A percentile compares a stretch with the other conserved stretches of the same genome.
phyloP scores from a whole-genome alignment of 2,329 filamentous ascomycete species.

The Apiospora sp. region DNA sequence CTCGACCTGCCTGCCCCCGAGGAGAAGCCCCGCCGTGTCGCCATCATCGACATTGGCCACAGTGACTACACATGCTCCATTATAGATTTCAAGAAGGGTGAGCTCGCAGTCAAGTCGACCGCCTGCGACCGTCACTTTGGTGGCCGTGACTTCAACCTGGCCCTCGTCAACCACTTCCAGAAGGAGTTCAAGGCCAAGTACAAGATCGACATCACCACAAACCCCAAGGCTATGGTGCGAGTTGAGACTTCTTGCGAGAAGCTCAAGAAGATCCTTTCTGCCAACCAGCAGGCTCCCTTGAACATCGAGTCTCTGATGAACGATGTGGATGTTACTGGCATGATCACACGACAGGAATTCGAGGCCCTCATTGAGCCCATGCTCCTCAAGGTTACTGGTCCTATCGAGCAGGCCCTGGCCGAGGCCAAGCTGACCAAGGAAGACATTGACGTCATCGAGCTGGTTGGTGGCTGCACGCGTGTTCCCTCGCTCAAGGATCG shows the following conservation, averaged over 20 bases:
- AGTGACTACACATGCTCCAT: slow-evolving; percentile 95
- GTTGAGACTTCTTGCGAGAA: slow-evolving; percentile 92
- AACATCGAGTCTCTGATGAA: slow-evolving; percentile 99
- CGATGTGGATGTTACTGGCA: slow-evolving; percentile 87
- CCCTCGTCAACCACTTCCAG: slow-evolving; percentile 91
- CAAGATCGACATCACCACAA: slow-evolving; percentile 93
- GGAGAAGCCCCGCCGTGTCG: slow-evolving; percentile 90
- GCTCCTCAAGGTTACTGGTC: slow-evolving; percentile 73
- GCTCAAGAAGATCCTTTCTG: slow-evolving; percentile 97
- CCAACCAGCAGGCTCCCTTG: slow-evolving; percentile 89
- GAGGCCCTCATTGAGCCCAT: slow-evolving; percentile 90
- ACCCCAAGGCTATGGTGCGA: slow-evolving; percentile 88
- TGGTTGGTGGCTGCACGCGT: slow-evolving; percentile 94
- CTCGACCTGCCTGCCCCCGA: slow-evolving; percentile 84
- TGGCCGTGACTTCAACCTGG: slow-evolving; percentile 96
- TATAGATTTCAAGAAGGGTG: slow-evolving; percentile 96
- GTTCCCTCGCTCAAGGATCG: slow-evolving; percentile 91
- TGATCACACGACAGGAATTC: slow-evolving; percentile 93
- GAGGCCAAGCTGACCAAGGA: slow-evolving; percentile 90
- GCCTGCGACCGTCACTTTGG: slow-evolving; percentile 96
- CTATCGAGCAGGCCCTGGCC: slow-evolving; percentile 90
- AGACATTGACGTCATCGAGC: slow-evolving; percentile 92
- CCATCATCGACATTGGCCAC: slow-evolving; percentile 94
- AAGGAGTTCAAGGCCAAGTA: slow-evolving; percentile 97
- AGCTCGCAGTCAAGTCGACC: slow-evolving; percentile 91